These are phyloP conservation scores for Entomortierella lignicola DNA, from an alignment of 192 early-diverging fungal species.

Conservation along the genomic window DNA sequence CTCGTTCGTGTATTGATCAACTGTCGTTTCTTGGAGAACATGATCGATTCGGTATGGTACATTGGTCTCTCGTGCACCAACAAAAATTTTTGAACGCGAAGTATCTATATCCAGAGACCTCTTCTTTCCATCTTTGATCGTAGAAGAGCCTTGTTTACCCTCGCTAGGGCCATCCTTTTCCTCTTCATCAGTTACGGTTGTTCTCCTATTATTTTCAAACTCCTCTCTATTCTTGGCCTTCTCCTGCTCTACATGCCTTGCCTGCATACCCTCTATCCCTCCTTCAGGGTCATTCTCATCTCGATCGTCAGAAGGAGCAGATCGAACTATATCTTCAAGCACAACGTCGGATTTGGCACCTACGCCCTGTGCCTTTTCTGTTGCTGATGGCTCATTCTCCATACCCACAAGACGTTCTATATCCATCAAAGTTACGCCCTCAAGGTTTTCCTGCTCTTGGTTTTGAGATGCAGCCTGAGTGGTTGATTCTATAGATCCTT, in stretches of 20 bases:
- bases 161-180: neutral
- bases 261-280: neutral
- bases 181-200: constrained; percentile 3
- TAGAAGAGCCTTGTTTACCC: neutral
- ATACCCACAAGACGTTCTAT: constrained; percentile 33
- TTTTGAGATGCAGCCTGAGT: neutral
- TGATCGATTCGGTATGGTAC: constrained; percentile 58
- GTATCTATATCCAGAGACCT: too few species aligned
- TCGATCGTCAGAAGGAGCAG: constrained; percentile 12
- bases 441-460: neutral
- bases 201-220: constrained; percentile 1
- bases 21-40: constrained; percentile 61
- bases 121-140: neutral
- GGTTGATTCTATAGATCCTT: neutral
- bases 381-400: constrained; percentile 13
- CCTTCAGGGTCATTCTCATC: neutral
- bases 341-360: constrained; percentile 30
- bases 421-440: constrained; percentile 5
- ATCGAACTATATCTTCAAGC: constrained; percentile 30
- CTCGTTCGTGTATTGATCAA: constrained; percentile 65
- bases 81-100: neutral
- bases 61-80: constrained; percentile 30
- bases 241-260: neutral
- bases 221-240: neutral
- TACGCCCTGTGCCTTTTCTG: constrained; percentile 10